Conservation (phyloP, 2,329 filamentous ascomycete species). For the Emmonsia crescens region DNA sequence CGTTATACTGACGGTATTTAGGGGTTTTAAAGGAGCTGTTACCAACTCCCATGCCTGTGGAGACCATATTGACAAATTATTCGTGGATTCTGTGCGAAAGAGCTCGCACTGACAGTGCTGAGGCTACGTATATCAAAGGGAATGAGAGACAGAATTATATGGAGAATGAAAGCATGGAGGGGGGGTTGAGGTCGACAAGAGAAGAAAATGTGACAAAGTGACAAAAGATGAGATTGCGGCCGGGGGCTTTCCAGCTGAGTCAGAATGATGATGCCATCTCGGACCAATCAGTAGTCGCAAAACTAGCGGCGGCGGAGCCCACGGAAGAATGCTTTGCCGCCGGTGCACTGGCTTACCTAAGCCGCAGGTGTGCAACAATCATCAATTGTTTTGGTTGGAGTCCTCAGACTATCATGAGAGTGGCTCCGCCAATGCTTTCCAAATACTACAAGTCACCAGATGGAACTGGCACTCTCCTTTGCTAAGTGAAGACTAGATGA, state of each 20-base stretch:
- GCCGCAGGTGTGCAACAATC: no score
- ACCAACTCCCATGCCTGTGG: slow-evolving; percentile 7
- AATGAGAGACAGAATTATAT: background rate
- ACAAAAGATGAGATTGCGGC: background rate
- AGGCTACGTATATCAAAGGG: background rate
- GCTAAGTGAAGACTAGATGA: no score
- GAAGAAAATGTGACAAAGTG: background rate
- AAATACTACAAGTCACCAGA: no score
- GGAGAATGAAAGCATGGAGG: background rate
- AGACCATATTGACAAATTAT: slow-evolving; percentile 6
- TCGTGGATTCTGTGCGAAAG: background rate
- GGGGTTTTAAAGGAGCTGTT: slow-evolving; percentile 12
- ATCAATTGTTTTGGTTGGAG: no score
- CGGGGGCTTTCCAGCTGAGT: background rate
- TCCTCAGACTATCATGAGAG: no score
- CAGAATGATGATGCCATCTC: slow-evolving; percentile 4
- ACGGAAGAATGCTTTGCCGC: background rate
- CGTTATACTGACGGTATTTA: slow-evolving; percentile 29
- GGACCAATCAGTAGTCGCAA: background rate
- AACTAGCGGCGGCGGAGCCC: no score
- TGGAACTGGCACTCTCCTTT: no score
- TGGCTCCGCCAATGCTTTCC: no score
- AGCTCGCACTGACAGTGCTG: background rate
- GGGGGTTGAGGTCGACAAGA: background rate
- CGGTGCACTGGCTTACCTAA: no score